These are phyloP conservation scores for Lachnellula cervina DNA, from an alignment of 2,329 filamentous ascomycete species.

Conservation along the genomic window DNA sequence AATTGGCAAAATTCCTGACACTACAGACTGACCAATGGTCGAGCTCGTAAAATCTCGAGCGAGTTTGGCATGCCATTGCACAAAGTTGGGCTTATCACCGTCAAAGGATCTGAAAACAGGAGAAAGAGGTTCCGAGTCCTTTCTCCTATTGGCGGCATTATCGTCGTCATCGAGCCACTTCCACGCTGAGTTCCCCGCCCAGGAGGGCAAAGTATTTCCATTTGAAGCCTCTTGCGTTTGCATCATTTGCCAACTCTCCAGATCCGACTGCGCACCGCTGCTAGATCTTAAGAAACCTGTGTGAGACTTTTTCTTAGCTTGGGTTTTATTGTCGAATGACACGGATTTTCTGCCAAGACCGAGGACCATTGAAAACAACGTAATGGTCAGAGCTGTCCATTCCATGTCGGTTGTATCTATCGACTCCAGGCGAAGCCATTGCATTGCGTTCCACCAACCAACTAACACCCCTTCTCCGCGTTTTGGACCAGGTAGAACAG, in stretches of 20 bases:
- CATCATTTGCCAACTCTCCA: conserved; percentile 45
- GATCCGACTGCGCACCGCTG: conserved; percentile 37
- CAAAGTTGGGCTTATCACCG: conserved; percentile 50
- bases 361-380: conserved; percentile 60
- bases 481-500: conserved; percentile 55
- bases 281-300: conserved; percentile 42
- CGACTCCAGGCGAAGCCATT: conserved; percentile 56
- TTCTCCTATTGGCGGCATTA: conserved; percentile 18
- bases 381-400: conserved; percentile 64
- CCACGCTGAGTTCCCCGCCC: conserved; percentile 63
- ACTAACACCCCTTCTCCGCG: conserved; percentile 57
- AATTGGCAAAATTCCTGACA: conserved; percentile 63
- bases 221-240: conserved; percentile 36
- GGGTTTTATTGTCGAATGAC: conserved; percentile 31
- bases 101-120: conserved; percentile 11
- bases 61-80: conserved; percentile 50
- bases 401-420: conserved; percentile 50
- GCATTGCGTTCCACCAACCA: conserved; percentile 69
- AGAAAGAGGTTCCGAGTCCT: background rate
- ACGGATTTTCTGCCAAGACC: conserved; percentile 45
- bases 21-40: conserved; percentile 49
- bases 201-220: conserved; percentile 39
- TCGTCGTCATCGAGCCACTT: conserved; percentile 64
- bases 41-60: conserved; percentile 63
- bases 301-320: conserved; percentile 35